Conservation (phyloP, 257 asterid genomes). For the Nicotiana knightiana region DNA sequence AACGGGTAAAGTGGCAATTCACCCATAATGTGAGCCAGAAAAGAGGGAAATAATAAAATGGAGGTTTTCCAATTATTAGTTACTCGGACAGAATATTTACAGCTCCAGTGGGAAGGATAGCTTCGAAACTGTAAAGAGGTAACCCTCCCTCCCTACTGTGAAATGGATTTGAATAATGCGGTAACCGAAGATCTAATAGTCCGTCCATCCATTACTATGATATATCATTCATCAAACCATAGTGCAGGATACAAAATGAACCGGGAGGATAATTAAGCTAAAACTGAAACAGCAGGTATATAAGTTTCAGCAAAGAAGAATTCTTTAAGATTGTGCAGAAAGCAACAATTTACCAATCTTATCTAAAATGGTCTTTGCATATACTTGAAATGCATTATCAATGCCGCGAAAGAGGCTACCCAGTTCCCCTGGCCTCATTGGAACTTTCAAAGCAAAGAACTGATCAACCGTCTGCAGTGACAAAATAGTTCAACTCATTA, state of each 20-base stretch:
- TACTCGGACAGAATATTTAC: neutral
- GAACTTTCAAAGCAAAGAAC: slow-evolving; percentile 84
- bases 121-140: neutral
- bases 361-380: slow-evolving; percentile 61
- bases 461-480: slow-evolving; percentile 94
- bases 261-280: neutral
- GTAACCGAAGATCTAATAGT: neutral
- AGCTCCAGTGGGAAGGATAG: neutral
- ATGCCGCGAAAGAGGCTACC: slow-evolving; percentile 84
- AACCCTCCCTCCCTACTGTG: neutral
- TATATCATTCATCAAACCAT: neutral
- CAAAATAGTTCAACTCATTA: slow-evolving; percentile 11
- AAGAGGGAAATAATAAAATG: neutral
- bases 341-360: slow-evolving; percentile 51
- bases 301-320: neutral
- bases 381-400: slow-evolving; percentile 94
- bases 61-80: neutral
- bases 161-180: neutral
- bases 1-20: neutral
- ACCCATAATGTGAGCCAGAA: neutral
- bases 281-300: neutral
- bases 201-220: neutral
- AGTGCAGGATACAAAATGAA: neutral
- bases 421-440: slow-evolving; percentile 87
- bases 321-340: neutral